Conservation (phyloP, 441 rosid genomes). For the Cnidoscolus chayamansa region DNA sequence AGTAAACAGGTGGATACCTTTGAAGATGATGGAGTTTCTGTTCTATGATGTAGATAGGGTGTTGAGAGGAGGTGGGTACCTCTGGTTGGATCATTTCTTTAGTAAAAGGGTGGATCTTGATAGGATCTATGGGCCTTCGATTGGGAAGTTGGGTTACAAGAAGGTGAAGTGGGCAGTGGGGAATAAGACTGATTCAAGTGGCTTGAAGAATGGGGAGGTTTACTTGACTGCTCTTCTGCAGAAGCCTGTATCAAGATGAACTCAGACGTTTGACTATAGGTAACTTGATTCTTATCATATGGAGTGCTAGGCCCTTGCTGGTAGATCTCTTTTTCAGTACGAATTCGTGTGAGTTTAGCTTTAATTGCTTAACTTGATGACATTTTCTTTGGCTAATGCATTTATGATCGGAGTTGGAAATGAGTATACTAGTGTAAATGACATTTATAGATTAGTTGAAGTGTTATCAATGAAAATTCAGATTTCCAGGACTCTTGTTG, state of each 20-base stretch:
- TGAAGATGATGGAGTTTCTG: constrained; percentile 71
- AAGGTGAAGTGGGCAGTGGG: constrained; percentile 95
- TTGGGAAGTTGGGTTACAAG: constrained; percentile 81
- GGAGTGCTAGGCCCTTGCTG: not conserved
- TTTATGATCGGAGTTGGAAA: constrained; percentile 16
- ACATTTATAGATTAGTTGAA: not conserved
- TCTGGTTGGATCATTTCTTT: constrained; percentile 89
- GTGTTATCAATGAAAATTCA: not conserved
- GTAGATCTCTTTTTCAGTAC: not conserved
- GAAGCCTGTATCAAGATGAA: constrained; percentile 65
- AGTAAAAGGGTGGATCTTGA: constrained; percentile 69
- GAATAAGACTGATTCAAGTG: constrained; percentile 61
- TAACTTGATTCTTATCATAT: constrained; percentile 20
- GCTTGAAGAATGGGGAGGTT: constrained; percentile 73
- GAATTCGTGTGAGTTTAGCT: constrained; percentile 7
- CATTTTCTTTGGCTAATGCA: not conserved
- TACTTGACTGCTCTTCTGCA: constrained; percentile 85
- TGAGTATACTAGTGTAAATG: not conserved
- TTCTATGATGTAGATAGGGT: constrained; percentile 77
- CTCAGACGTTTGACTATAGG: constrained; percentile 23
- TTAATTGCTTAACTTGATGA: constrained; percentile 4
- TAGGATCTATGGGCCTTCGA: constrained; percentile 70
- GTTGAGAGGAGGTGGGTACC: constrained; percentile 74
- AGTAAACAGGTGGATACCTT: constrained; percentile 89
- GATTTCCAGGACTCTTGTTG: constrained; percentile 1